phyloP scores from a whole-genome alignment of 164 flowering plant species.

The Litsea cubeba region DNA sequence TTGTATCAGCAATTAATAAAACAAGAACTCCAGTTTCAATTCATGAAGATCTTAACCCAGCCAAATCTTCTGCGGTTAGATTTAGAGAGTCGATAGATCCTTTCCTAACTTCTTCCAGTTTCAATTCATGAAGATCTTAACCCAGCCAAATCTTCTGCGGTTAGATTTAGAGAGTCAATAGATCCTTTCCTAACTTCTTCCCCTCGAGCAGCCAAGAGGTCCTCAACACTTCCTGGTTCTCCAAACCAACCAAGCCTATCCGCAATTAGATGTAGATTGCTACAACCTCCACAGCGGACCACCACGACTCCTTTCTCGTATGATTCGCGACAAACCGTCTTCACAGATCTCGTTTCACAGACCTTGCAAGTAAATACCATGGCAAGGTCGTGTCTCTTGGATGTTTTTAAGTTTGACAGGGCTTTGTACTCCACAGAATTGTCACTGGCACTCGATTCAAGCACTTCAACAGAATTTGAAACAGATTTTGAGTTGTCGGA shows the following conservation, averaged over 20 bases:
- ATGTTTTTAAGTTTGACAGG: conserved; percentile 51
- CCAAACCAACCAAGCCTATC: conserved; percentile 94
- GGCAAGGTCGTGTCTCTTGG: conserved; percentile 70
- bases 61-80: too few species aligned
- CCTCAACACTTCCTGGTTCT: conserved; percentile 80
- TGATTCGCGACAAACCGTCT: conserved; percentile 70
- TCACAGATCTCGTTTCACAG: conserved; percentile 80
- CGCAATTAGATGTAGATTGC: conserved; percentile 80
- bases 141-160: conserved; percentile 81
- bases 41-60: too few species aligned
- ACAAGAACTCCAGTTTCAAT: too few species aligned
- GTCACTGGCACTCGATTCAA: neutral
- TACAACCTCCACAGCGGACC: conserved; percentile 75
- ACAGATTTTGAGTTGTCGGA: conserved; percentile 4
- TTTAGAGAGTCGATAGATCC: too few species aligned
- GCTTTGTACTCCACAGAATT: conserved; percentile 24
- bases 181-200: conserved; percentile 79
- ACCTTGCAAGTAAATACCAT: conserved; percentile 93
- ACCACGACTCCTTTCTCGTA: conserved; percentile 95
- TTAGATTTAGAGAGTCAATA: conserved; percentile 55
- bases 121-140: conserved; percentile 3
- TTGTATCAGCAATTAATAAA: neutral
- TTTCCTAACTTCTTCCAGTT: too few species aligned
- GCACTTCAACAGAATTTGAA: conserved; percentile 9
- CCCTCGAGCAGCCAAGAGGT: conserved; percentile 75